Conservation (phyloP, 768 basidiomycete genomes). For the Pluteus cervinus region DNA sequence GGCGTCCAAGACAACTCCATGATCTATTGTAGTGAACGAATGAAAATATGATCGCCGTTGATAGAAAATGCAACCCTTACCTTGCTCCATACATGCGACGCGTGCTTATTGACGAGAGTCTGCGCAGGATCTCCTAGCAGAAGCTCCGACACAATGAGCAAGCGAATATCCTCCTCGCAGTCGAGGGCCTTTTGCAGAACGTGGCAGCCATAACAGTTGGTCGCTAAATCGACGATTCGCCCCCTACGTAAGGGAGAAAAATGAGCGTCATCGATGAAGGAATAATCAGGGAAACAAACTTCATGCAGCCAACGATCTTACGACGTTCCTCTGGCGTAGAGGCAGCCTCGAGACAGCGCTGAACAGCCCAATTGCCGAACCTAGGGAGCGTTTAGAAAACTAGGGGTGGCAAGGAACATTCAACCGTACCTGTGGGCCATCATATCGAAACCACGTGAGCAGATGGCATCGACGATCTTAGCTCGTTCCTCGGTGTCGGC, state of each 20-base stretch:
- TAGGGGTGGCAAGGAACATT: not conserved
- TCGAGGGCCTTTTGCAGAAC: conserved; percentile 87
- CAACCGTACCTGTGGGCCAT: conserved; percentile 73
- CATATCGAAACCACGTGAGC: conserved; percentile 82
- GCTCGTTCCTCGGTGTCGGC: conserved; percentile 71
- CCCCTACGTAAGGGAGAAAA: conserved; percentile 37
- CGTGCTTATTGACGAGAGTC: conserved; percentile 86
- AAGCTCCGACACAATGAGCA: conserved; percentile 80
- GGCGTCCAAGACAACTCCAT: conserved; percentile 89
- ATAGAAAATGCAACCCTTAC: conserved; percentile 25
- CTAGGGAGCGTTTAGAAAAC: conserved; percentile 24
- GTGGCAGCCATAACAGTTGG: conserved; percentile 86
- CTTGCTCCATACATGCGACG: conserved; percentile 91
- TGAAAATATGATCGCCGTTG: conserved; percentile 7
- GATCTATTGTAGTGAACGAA: conserved; percentile 40
- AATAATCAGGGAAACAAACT: conserved; percentile 33
- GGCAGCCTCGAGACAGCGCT: conserved; percentile 79
- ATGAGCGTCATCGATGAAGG: conserved; percentile 5
- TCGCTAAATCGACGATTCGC: conserved; percentile 80
- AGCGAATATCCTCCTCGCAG: conserved; percentile 81
- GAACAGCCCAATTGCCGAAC: conserved; percentile 92
- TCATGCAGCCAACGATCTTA: conserved; percentile 84
- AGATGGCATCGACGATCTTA: conserved; percentile 86
- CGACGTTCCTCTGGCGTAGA: conserved; percentile 67
- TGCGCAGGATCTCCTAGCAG: conserved; percentile 80